Evolutionary conservation across 179 eudicot genomes (phyloP).

Genomic region (Drosera spatulata): DNA sequence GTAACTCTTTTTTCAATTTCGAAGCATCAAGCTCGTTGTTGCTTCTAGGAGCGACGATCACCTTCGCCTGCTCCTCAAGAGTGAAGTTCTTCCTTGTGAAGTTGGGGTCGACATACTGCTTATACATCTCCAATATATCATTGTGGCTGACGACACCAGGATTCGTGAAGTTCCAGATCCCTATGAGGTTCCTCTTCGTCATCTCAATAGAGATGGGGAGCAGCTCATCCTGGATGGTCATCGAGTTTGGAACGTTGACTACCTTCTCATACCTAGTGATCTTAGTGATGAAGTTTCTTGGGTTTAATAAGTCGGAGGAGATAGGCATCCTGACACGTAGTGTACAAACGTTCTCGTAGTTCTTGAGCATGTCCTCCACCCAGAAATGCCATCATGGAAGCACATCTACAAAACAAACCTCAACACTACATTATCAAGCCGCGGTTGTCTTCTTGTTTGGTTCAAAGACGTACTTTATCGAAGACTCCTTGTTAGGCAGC

Average conservation of each 20-base stretch:
- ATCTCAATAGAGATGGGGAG: conserved; percentile 86
- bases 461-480: conserved; percentile 77
- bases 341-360: conserved; percentile 85
- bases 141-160: conserved; percentile 84
- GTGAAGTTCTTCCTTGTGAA: conserved; percentile 68
- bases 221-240: conserved; percentile 85
- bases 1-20: conserved; percentile 71
- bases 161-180: conserved; percentile 86
- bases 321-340: conserved; percentile 92
- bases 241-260: conserved; percentile 81
- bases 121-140: conserved; percentile 82
- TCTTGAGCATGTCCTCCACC: conserved; percentile 83
- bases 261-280: conserved; percentile 65
- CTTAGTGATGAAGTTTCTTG: conserved; percentile 81
- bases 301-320: conserved; percentile 81
- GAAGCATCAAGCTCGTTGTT: conserved; percentile 80
- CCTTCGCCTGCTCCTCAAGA: conserved; percentile 83
- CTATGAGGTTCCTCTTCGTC: conserved; percentile 70
- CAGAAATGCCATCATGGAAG: conserved; percentile 4
- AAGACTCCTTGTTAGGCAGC: conserved; percentile 57
- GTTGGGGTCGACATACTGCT: conserved; percentile 55
- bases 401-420: background rate
- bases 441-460: no score
- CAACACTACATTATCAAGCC: no score
- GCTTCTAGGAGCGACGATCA: conserved; percentile 73